A percentile compares a stretch with the other conserved stretches of the same genome.
Conservation (phyloP, 441 rosid genomes). For the Eutrema salsugineum region DNA sequence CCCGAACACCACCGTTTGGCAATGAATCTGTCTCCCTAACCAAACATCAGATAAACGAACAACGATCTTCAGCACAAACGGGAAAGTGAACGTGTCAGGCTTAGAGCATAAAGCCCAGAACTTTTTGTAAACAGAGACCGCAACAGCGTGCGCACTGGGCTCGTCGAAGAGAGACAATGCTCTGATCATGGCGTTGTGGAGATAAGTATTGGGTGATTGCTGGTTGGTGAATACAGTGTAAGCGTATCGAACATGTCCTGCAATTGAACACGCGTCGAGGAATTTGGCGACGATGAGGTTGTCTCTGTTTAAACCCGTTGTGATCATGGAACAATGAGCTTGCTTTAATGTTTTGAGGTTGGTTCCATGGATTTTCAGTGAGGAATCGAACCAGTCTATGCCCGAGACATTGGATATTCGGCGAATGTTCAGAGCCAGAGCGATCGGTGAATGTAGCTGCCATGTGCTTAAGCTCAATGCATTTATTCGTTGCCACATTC, state of each 20-base stretch:
- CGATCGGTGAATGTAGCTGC: not conserved
- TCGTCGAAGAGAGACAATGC: slow-evolving; percentile 40
- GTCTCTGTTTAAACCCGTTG: slow-evolving; percentile 39
- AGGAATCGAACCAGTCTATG: slow-evolving; percentile 4
- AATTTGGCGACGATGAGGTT: slow-evolving; percentile 41
- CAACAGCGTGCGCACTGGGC: slow-evolving; percentile 6
- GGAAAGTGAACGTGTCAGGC: slow-evolving; percentile 65
- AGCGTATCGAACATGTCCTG: slow-evolving; percentile 47
- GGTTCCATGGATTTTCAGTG: slow-evolving; percentile 34
- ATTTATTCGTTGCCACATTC: slow-evolving; percentile 9
- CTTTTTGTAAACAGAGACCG: slow-evolving; percentile 45
- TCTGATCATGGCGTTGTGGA: slow-evolving; percentile 56
- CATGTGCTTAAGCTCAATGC: not conserved
- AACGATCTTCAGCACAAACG: slow-evolving; percentile 50
- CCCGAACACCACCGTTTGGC: slow-evolving; percentile 39
- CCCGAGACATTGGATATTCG: not conserved
- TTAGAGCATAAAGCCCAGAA: slow-evolving; percentile 40
- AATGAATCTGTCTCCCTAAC: slow-evolving; percentile 62
- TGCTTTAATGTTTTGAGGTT: slow-evolving; percentile 45
- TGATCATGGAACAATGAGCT: slow-evolving; percentile 51
- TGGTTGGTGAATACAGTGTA: slow-evolving; percentile 36
- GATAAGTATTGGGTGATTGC: slow-evolving; percentile 30
- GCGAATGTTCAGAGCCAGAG: not conserved
- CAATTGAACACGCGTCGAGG: slow-evolving; percentile 43
- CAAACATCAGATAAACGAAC: slow-evolving; percentile 33